Percentiles rank a stretch among this genome's conserved stretches.
Evolutionary conservation across 2,329 filamentous ascomycete species (phyloP).

Genomic region (Pseudocercospora macadamiae): DNA sequence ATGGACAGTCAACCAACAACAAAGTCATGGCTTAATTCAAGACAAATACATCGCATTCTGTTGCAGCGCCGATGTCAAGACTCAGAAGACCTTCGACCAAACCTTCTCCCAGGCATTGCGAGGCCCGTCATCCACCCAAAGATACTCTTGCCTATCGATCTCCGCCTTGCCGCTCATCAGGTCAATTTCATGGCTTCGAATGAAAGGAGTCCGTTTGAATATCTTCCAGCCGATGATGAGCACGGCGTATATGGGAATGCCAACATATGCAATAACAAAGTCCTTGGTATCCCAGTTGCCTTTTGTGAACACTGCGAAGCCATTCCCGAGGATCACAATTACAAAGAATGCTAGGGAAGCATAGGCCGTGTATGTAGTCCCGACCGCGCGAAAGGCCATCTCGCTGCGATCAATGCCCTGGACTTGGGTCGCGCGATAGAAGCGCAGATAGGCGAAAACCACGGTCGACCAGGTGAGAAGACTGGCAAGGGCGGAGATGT

Average conservation of each 20-base stretch:
- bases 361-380: conserved; percentile 26
- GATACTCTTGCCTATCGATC: conserved; percentile 38
- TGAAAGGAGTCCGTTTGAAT: conserved; percentile 36
- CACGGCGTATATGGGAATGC: conserved; percentile 43
- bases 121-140: neutral
- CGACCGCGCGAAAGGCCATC: conserved; percentile 31
- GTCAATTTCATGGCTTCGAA: conserved; percentile 43
- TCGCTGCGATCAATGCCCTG: conserved; percentile 43
- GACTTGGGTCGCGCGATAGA: conserved; percentile 45
- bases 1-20: too few relatives aligned
- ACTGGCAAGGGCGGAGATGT: conserved; percentile 30
- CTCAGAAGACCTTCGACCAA: neutral
- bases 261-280: conserved; percentile 47
- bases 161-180: conserved; percentile 50
- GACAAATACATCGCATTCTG: too few relatives aligned
- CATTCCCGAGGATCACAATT: conserved; percentile 25
- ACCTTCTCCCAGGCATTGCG: conserved; percentile 2
- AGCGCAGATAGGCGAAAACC: conserved; percentile 51
- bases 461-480: conserved; percentile 32
- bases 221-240: conserved; percentile 45
- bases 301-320: conserved; percentile 35
- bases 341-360: conserved; percentile 30
- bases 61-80: too few relatives aligned
- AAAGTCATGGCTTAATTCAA: too few relatives aligned
- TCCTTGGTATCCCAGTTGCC: conserved; percentile 34